Conservation (phyloP, 2,329 filamentous ascomycete species). For the Rhinocladiella similis region DNA sequence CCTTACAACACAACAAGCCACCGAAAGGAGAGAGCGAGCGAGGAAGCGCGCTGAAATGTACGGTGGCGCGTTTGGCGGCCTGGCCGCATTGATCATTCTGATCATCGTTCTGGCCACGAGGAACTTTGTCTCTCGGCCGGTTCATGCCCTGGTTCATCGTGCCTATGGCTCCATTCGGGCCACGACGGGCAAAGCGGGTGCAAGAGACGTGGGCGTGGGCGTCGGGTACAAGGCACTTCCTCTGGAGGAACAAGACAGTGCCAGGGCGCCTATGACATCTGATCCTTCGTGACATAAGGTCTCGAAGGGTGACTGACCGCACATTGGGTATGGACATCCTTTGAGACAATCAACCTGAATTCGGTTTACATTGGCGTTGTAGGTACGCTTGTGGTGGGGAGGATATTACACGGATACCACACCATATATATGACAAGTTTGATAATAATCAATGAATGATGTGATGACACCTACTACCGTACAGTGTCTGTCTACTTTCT, state of each 20-base stretch:
- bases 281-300: constrained; percentile 11
- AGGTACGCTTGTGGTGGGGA: no score
- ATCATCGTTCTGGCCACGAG: constrained; percentile 19
- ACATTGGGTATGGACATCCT: not conserved
- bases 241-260: not conserved
- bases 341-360: no score
- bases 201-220: constrained; percentile 1
- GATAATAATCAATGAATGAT: no score
- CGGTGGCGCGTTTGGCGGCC: constrained; percentile 13
- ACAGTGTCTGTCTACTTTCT: no score
- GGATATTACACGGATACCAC: no score
- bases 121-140: constrained; percentile 18
- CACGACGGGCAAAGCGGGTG: not conserved
- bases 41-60: constrained; percentile 15
- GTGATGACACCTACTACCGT: no score
- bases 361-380: no score
- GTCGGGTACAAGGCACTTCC: constrained; percentile 14
- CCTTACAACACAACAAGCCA: not conserved
- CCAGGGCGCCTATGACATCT: constrained; percentile 5
- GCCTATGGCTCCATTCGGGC: constrained; percentile 5
- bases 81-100: constrained; percentile 13
- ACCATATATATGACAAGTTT: no score
- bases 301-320: no score
- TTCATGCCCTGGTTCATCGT: constrained; percentile 9
- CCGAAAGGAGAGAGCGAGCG: not conserved